Evolutionary conservation across 495 filamentous ascomycete species (phyloP).

Genomic region (Penicillium cataractarum): DNA sequence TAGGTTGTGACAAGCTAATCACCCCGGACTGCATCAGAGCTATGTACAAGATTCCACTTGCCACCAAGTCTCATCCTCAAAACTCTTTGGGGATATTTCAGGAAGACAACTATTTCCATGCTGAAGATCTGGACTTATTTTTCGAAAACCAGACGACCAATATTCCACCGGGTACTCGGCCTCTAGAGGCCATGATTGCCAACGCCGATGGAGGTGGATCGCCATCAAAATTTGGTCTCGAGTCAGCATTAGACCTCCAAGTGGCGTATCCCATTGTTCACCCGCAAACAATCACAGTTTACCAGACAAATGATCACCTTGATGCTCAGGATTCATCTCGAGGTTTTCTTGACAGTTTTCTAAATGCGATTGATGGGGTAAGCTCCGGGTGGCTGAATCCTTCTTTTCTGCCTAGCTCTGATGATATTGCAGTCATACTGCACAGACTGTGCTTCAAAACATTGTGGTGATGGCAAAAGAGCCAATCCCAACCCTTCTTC

Average conservation of each 20-base stretch:
- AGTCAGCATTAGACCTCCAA: constrained; percentile 2
- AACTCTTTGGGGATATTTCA: constrained; percentile 2
- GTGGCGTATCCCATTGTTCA: constrained; percentile 2
- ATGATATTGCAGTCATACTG: background rate
- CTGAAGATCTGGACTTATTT: constrained; percentile 3
- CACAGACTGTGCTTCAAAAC: background rate
- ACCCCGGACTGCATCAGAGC: background rate
- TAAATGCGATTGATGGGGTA: constrained; percentile 6
- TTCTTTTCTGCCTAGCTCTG: background rate
- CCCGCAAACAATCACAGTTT: background rate
- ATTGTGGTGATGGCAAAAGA: background rate
- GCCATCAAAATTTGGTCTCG: constrained; percentile 2
- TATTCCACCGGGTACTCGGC: constrained; percentile 2
- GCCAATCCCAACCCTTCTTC: background rate
- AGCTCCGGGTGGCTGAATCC: background rate
- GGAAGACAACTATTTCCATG: constrained; percentile 4
- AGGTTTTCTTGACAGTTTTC: background rate
- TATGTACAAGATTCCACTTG: background rate
- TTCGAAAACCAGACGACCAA: constrained; percentile 2
- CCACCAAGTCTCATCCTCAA: background rate
- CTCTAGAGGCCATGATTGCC: background rate
- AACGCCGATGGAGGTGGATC: background rate
- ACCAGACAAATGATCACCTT: background rate
- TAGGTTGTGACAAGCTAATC: background rate
- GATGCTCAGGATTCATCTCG: background rate